Base-by-base conservation (phyloP, 768 basidiomycete genomes). In the Terana coerulea region DNA sequence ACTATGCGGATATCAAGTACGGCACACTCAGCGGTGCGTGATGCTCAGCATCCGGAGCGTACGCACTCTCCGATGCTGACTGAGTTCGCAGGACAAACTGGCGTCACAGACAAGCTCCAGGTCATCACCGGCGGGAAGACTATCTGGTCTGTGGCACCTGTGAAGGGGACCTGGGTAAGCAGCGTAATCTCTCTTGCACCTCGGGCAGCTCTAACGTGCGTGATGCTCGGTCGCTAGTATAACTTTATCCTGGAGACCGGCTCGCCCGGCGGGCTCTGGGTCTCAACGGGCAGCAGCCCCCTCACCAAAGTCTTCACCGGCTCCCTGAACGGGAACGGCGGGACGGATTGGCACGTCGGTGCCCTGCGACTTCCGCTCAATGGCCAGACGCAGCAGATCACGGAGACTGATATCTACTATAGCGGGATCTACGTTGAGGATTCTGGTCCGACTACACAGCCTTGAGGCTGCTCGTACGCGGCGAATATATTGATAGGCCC, bases 261-360 rank as follows among this genome's bases (percentile, higher is more conserved):
- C 35, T 61, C 62, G 9, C 57, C 60, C 40, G 58, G 61, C 36
- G 61, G 58, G 17, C 56, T 59, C 45, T 63, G 61, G 61, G 58
- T 61, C 21, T 61, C 59, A 21, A 63, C 58, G 15, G 59, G 60
- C 5, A 55, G 55, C 49, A 31, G 39, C 42, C 15, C 54, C 19
- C 53, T 59, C 49, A 43, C 49, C 37, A 54, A 61, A 47, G 58
- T 59, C 5, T 59, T 49, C 53, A 54, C 52, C 17, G 59, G 59
- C 19, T 61, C 59, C 22, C 53, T 61, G 11, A 55, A 53, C 51
- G 55, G 56, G 1, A 57, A 56, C 47, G 53, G 57, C 25, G 62
- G 53, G 7, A 59, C 52, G 11, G 56, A 61, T 53, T 58, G 61
- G 55, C 57, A 58, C 50, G 36, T 61, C 45, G 60, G 60, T 61